phyloP scores from a whole-genome alignment of 208 protist genomes.

The Wallacemonas rigidus region DNA sequence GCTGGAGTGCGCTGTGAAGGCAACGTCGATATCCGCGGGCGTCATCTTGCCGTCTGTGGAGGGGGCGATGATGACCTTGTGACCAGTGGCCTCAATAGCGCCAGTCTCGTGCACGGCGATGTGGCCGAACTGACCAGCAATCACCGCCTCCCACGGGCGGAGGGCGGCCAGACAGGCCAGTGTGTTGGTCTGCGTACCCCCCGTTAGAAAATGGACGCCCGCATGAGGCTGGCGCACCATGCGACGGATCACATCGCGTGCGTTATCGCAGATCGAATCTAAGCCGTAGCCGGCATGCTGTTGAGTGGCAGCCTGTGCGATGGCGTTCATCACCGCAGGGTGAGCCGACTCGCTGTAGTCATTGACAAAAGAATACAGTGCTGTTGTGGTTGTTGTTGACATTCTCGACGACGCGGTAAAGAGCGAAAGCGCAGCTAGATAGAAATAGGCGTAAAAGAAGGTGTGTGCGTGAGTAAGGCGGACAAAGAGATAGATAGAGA shows the following conservation, averaged over 20 bases:
- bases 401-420: not conserved
- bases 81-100: slow-evolving; percentile 48
- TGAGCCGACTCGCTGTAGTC: slow-evolving; percentile 52
- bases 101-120: slow-evolving; percentile 54
- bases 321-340: slow-evolving; percentile 32
- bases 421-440: not conserved
- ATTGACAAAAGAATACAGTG: slow-evolving; percentile 39
- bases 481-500: slow-evolving; percentile 19
- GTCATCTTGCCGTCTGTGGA: slow-evolving; percentile 44
- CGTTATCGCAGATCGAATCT: slow-evolving; percentile 33
- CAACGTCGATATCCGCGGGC: slow-evolving; percentile 27
- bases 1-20: slow-evolving; percentile 28
- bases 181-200: slow-evolving; percentile 52
- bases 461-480: not conserved
- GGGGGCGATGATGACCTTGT: slow-evolving; percentile 46
- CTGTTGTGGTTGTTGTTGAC: slow-evolving; percentile 5
- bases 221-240: slow-evolving; percentile 28
- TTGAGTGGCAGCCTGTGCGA: slow-evolving; percentile 21
- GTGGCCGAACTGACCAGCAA: slow-evolving; percentile 36
- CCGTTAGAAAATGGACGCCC: slow-evolving; percentile 42
- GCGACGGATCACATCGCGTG: slow-evolving; percentile 30
- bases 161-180: slow-evolving; percentile 30
- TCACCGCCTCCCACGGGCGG: slow-evolving; percentile 50
- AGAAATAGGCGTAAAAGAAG: not conserved
- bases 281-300: slow-evolving; percentile 51